A percentile compares a stretch with the other conserved stretches of the same genome.
Evolutionary conservation across 768 basidiomycete species (phyloP).

Genomic region (Xerocomus brunneocitrinus): DNA sequence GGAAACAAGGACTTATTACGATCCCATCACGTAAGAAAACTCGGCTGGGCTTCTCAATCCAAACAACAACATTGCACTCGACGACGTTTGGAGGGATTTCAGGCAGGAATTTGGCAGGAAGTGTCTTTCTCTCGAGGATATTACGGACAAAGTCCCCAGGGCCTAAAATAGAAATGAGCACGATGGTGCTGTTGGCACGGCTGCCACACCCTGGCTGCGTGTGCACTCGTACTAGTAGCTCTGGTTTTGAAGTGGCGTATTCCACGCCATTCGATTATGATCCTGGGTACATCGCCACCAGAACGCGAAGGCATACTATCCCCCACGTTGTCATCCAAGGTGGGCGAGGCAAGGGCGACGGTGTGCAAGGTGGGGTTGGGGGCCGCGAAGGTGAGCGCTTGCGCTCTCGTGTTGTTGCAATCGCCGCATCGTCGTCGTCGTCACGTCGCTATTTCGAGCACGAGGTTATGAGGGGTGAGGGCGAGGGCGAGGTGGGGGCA

Average conservation of each 20-base stretch:
- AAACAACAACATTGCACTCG: too few species aligned
- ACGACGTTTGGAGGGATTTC: background rate
- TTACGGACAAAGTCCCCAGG: background rate
- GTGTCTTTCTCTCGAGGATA: slow-evolving; percentile 1
- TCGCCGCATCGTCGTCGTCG: too few species aligned
- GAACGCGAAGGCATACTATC: background rate
- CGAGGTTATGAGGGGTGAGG: too few species aligned
- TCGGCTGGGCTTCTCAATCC: too few species aligned
- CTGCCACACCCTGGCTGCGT: slow-evolving; percentile 11
- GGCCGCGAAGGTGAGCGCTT: too few species aligned
- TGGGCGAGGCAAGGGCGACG: too few species aligned
- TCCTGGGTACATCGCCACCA: background rate
- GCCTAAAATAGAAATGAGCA: background rate
- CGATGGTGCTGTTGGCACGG: background rate
- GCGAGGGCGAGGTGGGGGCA: too few species aligned
- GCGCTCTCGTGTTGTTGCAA: too few species aligned
- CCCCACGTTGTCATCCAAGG: background rate
- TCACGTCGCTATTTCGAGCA: too few species aligned
- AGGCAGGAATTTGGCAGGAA: background rate
- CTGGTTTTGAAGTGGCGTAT: background rate
- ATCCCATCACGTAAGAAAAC: too few species aligned
- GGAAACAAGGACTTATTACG: too few species aligned
- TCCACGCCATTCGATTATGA: background rate
- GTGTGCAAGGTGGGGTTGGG: too few species aligned
- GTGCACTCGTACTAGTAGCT: background rate